Base-by-base conservation (phyloP, 1,284 basidiomycete genomes). In the Sanghuangporus sanghuang region DNA sequence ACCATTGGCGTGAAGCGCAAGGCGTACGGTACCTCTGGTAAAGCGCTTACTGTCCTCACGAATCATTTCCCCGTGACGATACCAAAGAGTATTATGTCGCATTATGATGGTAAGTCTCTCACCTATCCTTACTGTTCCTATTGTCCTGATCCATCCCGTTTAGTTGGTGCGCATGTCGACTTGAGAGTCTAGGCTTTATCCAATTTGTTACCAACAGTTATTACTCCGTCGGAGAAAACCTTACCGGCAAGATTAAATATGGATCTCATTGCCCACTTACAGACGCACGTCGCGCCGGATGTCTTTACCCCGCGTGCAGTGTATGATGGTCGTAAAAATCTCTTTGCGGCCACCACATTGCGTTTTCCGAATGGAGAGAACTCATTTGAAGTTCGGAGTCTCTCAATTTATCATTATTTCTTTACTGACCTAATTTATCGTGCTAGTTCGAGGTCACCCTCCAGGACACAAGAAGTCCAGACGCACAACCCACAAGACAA, bases 241-340 rank as follows among this genome's bases (percentile, higher is more conserved):
- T 75, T 89, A 1, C 89, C 89, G 0, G 81, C 81, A 0, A 76
- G 81, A 16, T 72, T 89, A 3, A 91, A 90, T 66, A 79, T 90
- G 78, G 82, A 86, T 18, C 73, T 92, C 4, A 84, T 92, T 53
- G 78, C 79, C 6, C 76, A 76, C 9, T 72, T 92, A 5, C 90
- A 92, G 70, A 78, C 75, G 12, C 69, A 73, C 0, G 76, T 81
- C 6, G 83, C 84, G 0, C 84, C 85, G 0, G 73, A 81, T 12
- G 75, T 89, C 16, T 91, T 90, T 68, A 86, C 80, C 0, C 85
- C 85, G 2, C 81, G 78, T 6, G 85, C 81, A 9, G 89, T 83
- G 1, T 92, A 92, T 65, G 90, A 93, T 65, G 90, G 90, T 0
- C 77, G 89, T 18, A 92, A 92, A 73, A 93, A 92, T 66, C 71